A percentile compares a stretch with the other conserved stretches of the same genome.
phyloP scores from a whole-genome alignment of 2,329 filamentous ascomycete species.

The Aplosporella prunicola region DNA sequence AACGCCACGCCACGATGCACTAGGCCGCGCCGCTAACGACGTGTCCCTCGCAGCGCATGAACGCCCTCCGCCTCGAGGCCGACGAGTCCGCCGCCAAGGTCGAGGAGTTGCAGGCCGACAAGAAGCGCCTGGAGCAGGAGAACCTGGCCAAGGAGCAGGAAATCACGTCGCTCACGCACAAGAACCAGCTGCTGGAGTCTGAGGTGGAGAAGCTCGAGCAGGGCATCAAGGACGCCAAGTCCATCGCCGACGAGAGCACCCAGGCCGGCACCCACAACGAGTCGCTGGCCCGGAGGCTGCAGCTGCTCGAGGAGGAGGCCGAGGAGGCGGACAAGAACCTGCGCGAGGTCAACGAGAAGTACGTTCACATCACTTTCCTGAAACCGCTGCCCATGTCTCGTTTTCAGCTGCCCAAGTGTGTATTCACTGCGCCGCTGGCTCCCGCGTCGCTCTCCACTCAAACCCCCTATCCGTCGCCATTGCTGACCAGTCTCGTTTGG shows the following conservation, averaged over 20 bases:
- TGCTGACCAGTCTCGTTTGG: conserved; percentile 8
- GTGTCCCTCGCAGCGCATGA: conserved; percentile 64
- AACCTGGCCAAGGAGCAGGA: conserved; percentile 96
- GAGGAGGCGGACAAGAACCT: conserved; percentile 94
- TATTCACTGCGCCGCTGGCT: conserved; percentile 6
- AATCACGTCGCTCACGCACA: conserved; percentile 91
- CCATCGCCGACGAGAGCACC: conserved; percentile 69
- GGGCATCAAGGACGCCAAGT: conserved; percentile 78
- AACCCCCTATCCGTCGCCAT: conserved; percentile 12
- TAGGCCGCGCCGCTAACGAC: conserved; percentile 8
- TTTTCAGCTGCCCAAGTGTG: conserved; percentile 6
- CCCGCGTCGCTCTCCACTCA: conserved; percentile 13
- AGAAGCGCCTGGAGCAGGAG: conserved; percentile 90
- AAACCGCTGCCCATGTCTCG: conserved; percentile 11
- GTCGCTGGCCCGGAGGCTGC: conserved; percentile 79
- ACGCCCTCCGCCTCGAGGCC: conserved; percentile 84
- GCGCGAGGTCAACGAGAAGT: conserved; percentile 98
- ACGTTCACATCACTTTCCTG: conserved; percentile 40
- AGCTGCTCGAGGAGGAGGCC: conserved; percentile 95
- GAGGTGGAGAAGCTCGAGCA: conserved; percentile 91
- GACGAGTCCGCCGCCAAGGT: conserved; percentile 74
- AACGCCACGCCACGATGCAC: too few species aligned
- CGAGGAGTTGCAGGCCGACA: conserved; percentile 76
- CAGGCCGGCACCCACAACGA: conserved; percentile 85
- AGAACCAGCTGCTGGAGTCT: conserved; percentile 79